Base-by-base conservation (phyloP, 306 rosid genomes). In the Cyamopsis tetragonoloba region DNA sequence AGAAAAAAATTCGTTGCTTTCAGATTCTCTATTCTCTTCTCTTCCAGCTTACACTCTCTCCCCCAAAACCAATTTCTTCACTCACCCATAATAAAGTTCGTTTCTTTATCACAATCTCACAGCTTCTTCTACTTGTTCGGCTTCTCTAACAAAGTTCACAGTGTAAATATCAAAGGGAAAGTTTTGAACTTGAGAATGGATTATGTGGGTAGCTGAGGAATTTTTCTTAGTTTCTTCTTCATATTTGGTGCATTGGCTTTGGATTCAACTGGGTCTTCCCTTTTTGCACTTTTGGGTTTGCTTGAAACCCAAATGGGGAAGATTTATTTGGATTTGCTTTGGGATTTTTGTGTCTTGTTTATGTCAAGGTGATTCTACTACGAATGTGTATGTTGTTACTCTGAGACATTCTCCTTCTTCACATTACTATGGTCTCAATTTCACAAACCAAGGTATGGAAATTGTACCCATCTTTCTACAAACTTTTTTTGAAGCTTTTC, bases 371-470 rank as follows among this genome's bases (percentile, higher is more conserved):
- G 87, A 56, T 74, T 83, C 68, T 62, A 65, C 57, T 64, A 31
- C 93, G 7, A 85, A 81, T 66, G 91, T 95, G 28, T 90, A 95
- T 67, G 88, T 95, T 60, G 96, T 95, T 61, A 82, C 90, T 67
- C 81, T 95, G 22, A 88, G 75, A 80, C 80, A 88, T 71, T 72
- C 87, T 78, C 85, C 91, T 64, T 32, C 84, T 55, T 75, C 82
- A 77, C 90, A 81, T 81, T 81, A 77, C 63, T 74, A 74, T 31
- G 73, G 72, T 51, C 87, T 50, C 82, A 70, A 72, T 57, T 88
- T 84, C 87, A 83, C 46, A 88, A 79, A 66, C 89, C 90, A 43
- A 83, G 89, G 98, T 89, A 79, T 43, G 39, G 17, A n/a, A n/a
- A n/a, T n/a, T n/a, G n/a, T n/a, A n/a, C 26, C 14, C 57, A 39